Conservation (phyloP, 2,329 filamentous ascomycete species). For the Xylariomycetidae sp. region DNA sequence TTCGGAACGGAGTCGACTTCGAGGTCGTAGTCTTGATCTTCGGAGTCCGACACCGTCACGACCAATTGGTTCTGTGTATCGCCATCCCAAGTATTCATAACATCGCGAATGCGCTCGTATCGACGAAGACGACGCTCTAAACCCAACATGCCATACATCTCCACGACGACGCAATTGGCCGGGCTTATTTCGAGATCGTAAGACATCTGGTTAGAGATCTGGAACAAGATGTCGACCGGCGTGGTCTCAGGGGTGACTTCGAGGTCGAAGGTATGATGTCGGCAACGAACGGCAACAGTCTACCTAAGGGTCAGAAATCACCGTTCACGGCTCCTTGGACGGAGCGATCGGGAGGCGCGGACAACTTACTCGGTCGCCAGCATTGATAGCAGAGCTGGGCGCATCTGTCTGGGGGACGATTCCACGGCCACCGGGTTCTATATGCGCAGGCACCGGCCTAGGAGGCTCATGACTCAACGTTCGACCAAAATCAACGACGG, state of each 20-base stretch:
- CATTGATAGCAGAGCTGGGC: constrained; percentile 75
- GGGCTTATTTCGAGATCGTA: constrained; percentile 55
- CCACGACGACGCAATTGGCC: constrained; percentile 65
- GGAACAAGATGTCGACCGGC: constrained; percentile 65
- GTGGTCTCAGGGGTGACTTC: constrained; percentile 72
- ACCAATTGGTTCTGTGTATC: constrained; percentile 73
- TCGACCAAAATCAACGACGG: constrained; percentile 25
- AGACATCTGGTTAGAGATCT: constrained; percentile 59
- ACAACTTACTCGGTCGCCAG: constrained; percentile 66
- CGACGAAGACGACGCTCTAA: constrained; percentile 77
- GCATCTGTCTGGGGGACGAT: constrained; percentile 60
- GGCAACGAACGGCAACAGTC: constrained; percentile 69
- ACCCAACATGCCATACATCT: constrained; percentile 70
- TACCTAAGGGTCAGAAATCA: constrained; percentile 30
- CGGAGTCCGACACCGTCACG: constrained; percentile 55
- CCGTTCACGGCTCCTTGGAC: no score
- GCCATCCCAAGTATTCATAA: constrained; percentile 89
- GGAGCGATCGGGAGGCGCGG: not conserved
- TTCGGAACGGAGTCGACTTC: constrained; percentile 60
- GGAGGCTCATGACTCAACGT: constrained; percentile 12
- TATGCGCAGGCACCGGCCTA: constrained; percentile 25
- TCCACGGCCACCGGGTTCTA: constrained; percentile 41
- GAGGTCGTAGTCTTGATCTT: constrained; percentile 56
- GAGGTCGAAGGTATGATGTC: constrained; percentile 64
- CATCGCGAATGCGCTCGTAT: constrained; percentile 81